Conservation (phyloP, 2,329 filamentous ascomycete species). For the Epichloe elymi region DNA sequence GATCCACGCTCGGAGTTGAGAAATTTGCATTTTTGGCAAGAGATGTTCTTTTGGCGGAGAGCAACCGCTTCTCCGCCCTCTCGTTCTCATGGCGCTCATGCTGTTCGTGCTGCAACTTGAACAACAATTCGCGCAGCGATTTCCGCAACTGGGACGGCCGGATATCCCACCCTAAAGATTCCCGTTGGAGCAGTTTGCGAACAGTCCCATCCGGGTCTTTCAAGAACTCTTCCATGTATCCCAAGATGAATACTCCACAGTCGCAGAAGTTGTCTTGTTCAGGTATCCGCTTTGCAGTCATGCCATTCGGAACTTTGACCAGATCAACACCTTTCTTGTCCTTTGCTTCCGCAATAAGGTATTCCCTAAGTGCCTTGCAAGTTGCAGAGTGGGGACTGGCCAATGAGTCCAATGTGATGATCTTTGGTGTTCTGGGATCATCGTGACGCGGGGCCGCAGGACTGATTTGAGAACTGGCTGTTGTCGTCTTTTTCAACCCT, state of each 20-base stretch:
- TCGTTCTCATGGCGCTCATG: conserved; percentile 25
- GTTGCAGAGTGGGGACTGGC: conserved; percentile 50
- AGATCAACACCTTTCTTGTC: conserved; percentile 39
- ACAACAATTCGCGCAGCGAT: conserved; percentile 52
- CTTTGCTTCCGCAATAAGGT: conserved; percentile 60
- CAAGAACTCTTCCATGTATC: conserved; percentile 74
- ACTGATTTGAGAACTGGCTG: conserved; percentile 3
- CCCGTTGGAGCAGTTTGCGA: conserved; percentile 48
- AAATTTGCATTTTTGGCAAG: neutral
- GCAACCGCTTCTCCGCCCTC: conserved; percentile 20
- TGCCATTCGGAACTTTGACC: conserved; percentile 26
- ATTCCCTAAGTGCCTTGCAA: conserved; percentile 58
- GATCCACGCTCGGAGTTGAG: neutral
- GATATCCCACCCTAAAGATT: conserved; percentile 39
- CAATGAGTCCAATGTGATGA: conserved; percentile 83
- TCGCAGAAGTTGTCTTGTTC: conserved; percentile 75
- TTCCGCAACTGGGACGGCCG: conserved; percentile 46
- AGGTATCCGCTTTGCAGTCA: conserved; percentile 65
- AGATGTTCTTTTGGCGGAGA: conserved; percentile 14
- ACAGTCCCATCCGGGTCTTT: conserved; percentile 60
- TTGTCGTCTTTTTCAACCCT: conserved; percentile 5
- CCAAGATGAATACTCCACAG: conserved; percentile 77
- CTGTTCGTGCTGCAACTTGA: conserved; percentile 48
- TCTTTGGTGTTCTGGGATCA: conserved; percentile 46
- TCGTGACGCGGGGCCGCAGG: neutral